Base-by-base conservation (phyloP, 2,329 filamentous ascomycete species). In the Pyrenochaeta sp. region DNA sequence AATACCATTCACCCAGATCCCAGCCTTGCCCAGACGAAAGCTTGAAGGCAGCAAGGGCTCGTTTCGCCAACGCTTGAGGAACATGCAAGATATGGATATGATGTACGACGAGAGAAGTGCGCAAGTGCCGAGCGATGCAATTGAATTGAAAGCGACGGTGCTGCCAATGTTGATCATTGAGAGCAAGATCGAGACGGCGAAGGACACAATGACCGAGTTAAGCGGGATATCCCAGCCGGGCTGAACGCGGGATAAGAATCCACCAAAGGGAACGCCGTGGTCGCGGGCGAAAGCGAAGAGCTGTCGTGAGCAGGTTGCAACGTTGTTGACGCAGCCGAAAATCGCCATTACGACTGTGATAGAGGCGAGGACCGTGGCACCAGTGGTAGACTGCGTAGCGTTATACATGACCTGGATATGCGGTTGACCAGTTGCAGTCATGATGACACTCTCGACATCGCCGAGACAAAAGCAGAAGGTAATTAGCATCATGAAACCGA, bases 141-240 rank as follows among this genome's bases (percentile, higher is more conserved):
- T 62, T 0, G 58, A 59, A 51, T 71, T 69, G 54, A 71, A 68
- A 0, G 67, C 67, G 11, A 71, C 63, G 7, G 72, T 64, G 3
- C 77, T 80, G 27, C 79, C 81, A 51, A 83, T 77, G 58, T 82
- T 82, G 72, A 83, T 81, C 32, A 83, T 68, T 0, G 77, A 77
- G 21, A 83, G 71, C 1, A 78, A 64, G 7, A 74, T 61, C 5
- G 76, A 71, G 27, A 79, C 65, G 14, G 69, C 60, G 5, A 79
- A 69, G 1, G 79, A 77, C 9, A 80, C 71, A 47, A 79, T 60
- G 45, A 82, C 74, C 1, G 77, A 72, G 60, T 81, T 81, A 27
- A 81, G 68, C 1, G 80, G 80, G 7, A 68, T 55, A 10, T 68
- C 58, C 61, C 58, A 69, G 3, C 50, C 56, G 12, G 67, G 63